Conservation (phyloP, 371 early-diverging fungal genomes). For the Rhizopus delemar region DNA sequence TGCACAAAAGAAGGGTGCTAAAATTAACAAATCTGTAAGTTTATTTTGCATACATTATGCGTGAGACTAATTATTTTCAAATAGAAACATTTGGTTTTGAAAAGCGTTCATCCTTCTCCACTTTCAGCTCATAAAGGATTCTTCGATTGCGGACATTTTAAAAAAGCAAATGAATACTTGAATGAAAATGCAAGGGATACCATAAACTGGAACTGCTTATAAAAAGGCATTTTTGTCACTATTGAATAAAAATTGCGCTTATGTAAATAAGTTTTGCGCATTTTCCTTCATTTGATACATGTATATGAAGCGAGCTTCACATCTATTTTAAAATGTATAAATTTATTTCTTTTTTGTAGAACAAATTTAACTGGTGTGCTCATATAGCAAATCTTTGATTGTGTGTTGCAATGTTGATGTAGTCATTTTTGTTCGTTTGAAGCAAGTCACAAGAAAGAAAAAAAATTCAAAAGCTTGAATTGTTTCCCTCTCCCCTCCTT, state of each 20-base stretch:
- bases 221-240: background rate
- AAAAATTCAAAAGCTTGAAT: no score
- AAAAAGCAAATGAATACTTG: conserved; percentile 91
- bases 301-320: no score
- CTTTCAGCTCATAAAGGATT: conserved; percentile 90
- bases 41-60: background rate
- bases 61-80: background rate
- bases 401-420: no score
- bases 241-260: no score
- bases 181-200: conserved; percentile 54
- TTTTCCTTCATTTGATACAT: no score
- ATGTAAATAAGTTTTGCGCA: no score
- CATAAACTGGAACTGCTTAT: conserved; percentile 78
- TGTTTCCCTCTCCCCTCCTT: background rate
- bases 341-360: no score
- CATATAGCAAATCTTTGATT: no score
- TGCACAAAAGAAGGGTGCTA: conserved; percentile 78
- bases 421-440: no score
- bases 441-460: no score
- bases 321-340: no score
- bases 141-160: conserved; percentile 89
- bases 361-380: no score
- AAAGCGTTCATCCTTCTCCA: conserved; percentile 94
- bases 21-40: conserved; percentile 57
- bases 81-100: conserved; percentile 84